Percentiles rank a stretch among this genome's conserved stretches.
phyloP scores from a whole-genome alignment of 345 rosid genomes.

The Luvunga scandens region DNA sequence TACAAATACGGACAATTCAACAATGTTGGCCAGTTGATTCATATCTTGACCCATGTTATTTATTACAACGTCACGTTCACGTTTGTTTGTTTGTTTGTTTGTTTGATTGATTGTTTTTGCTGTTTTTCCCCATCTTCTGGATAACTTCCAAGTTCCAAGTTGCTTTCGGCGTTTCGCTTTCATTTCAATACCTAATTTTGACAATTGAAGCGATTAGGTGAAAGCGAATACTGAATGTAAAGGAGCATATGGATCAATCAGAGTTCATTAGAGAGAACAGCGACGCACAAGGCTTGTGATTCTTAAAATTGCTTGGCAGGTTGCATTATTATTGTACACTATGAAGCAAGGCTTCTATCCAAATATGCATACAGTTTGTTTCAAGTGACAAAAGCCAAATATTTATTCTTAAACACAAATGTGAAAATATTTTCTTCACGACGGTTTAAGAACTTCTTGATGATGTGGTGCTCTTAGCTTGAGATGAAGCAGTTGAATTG shows the following conservation, averaged over 20 bases:
- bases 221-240: neutral
- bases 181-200: neutral
- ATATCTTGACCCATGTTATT: no score
- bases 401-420: neutral
- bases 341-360: slow-evolving; percentile 13
- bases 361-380: slow-evolving; percentile 11
- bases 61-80: neutral
- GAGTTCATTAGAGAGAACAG: neutral
- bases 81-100: neutral
- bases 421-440: neutral
- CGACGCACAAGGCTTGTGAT: neutral
- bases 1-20: neutral
- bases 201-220: neutral
- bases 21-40: neutral
- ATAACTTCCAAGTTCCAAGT: neutral
- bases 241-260: neutral
- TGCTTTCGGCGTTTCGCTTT: neutral
- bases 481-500: slow-evolving; percentile 32
- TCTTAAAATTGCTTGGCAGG: neutral
- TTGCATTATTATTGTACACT: neutral
- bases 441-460: slow-evolving; percentile 13
- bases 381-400: neutral
- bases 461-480: slow-evolving; percentile 33
- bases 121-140: no score
- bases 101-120: no score